Conservation (phyloP, 805 yeast species). For the Saccharomycopsis fermentans region DNA sequence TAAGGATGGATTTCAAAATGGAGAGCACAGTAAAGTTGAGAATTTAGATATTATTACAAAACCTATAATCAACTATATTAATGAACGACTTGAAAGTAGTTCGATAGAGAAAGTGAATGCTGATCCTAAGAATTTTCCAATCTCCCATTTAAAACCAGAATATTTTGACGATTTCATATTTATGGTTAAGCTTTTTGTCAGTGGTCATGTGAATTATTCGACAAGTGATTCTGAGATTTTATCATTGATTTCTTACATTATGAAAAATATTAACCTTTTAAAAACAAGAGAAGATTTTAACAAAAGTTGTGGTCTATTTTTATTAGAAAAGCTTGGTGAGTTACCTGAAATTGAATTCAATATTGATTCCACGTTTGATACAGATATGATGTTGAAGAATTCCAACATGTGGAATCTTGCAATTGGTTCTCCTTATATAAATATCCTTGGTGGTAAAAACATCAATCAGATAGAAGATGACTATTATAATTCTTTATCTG, state of each 20-base stretch:
- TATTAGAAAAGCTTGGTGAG: slow-evolving; percentile 26
- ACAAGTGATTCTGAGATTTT: slow-evolving; percentile 37
- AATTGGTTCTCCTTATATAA: slow-evolving; percentile 35
- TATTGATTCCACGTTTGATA: neutral
- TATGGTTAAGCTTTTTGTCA: slow-evolving; percentile 44
- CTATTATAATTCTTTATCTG: slow-evolving; percentile 29
- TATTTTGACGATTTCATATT: slow-evolving; percentile 32
- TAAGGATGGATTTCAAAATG: neutral
- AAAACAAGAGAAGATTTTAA: slow-evolving; percentile 36
- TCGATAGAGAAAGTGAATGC: neutral
- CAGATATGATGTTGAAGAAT: slow-evolving; percentile 28
- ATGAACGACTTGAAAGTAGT: neutral
- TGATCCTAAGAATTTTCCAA: neutral
- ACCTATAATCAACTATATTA: neutral
- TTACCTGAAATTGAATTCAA: neutral
- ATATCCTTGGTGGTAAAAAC: slow-evolving; percentile 31
- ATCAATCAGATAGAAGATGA: slow-evolving; percentile 33
- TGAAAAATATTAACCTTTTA: slow-evolving; percentile 27
- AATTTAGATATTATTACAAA: neutral
- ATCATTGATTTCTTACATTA: slow-evolving; percentile 36
- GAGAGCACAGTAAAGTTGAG: neutral
- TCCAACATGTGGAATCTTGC: slow-evolving; percentile 40
- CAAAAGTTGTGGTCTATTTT: slow-evolving; percentile 41
- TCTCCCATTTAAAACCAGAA: slow-evolving; percentile 19
- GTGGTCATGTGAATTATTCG: slow-evolving; percentile 38